Percentiles rank a stretch among this genome's conserved stretches.
Evolutionary conservation across 495 filamentous ascomycete species (phyloP).

Genomic region (Penicillium tannophilum): DNA sequence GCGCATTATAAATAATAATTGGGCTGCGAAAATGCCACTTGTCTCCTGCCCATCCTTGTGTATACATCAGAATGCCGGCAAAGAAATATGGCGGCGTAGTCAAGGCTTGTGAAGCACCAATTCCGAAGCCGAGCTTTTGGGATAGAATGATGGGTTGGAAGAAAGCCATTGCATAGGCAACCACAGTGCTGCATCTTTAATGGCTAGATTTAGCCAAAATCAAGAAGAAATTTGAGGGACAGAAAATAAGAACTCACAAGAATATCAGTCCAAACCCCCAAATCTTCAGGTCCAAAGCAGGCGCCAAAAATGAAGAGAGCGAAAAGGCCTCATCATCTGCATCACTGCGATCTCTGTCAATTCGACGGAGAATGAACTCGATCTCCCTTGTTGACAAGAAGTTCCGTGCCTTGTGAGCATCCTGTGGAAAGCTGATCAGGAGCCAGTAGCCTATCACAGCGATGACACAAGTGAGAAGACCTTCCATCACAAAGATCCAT

Average conservation of each 20-base stretch:
- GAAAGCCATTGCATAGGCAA: slow-evolving; percentile 56
- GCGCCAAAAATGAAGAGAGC: slow-evolving; percentile 41
- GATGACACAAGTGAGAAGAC: slow-evolving; percentile 39
- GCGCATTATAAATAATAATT: not conserved
- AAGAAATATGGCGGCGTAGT: not conserved
- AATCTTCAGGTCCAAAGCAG: slow-evolving; percentile 53
- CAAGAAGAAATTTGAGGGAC: no score
- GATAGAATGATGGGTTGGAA: slow-evolving; percentile 62
- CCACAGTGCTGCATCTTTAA: not conserved
- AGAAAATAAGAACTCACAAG: slow-evolving; percentile 35
- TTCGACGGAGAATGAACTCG: not conserved
- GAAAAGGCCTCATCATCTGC: slow-evolving; percentile 43
- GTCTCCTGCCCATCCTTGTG: not conserved
- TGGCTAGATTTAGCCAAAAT: not conserved
- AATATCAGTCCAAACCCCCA: slow-evolving; percentile 57
- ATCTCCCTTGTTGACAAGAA: not conserved
- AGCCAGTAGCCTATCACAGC: slow-evolving; percentile 41
- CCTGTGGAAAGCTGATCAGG: slow-evolving; percentile 28
- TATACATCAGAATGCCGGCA: not conserved
- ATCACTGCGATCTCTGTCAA: slow-evolving; percentile 36
- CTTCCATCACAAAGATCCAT: slow-evolving; percentile 61
- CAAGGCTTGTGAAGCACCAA: slow-evolving; percentile 41
- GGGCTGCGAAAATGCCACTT: not conserved
- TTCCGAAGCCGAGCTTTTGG: slow-evolving; percentile 39
- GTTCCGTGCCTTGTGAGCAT: not conserved